Conservation (phyloP, 176 grass and related monocot species). For the Aechmea fasciata region DNA sequence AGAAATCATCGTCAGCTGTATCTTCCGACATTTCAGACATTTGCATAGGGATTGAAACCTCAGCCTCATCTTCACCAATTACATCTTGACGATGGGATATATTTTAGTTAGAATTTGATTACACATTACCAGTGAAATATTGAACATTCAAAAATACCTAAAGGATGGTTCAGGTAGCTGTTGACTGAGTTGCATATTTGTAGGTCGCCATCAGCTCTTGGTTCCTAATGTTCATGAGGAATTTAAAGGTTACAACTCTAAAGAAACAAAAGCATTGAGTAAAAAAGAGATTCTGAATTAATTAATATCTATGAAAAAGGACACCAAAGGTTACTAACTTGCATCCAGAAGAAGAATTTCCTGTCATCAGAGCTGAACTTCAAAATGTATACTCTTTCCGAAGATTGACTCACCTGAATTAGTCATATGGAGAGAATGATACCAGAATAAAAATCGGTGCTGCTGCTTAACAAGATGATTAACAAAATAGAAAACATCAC, state of each 20-base stretch:
- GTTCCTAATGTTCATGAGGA: constrained; percentile 34
- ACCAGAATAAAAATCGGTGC: not conserved
- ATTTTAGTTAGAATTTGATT: constrained; percentile 6
- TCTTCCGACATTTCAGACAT: constrained; percentile 79
- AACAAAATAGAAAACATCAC: constrained; percentile 1
- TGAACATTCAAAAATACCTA: constrained; percentile 47
- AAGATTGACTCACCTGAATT: constrained; percentile 72
- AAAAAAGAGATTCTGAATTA: not conserved
- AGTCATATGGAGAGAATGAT: constrained; percentile 1
- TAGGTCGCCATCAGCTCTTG: constrained; percentile 54
- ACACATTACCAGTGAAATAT: constrained; percentile 14
- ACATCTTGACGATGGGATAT: constrained; percentile 42
- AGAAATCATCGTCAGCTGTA: constrained; percentile 90
- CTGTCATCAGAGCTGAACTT: constrained; percentile 75
- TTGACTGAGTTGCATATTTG: constrained; percentile 73
- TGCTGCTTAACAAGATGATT: constrained; percentile 2
- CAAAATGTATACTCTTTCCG: constrained; percentile 93
- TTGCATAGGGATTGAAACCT: constrained; percentile 55
- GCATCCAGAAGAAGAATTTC: constrained; percentile 98
- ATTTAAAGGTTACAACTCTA: not conserved
- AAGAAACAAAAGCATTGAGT: not conserved
- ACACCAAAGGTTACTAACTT: constrained; percentile 37
- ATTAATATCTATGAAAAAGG: not conserved
- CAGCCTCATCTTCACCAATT: constrained; percentile 54
- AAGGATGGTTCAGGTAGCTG: constrained; percentile 61